These are phyloP conservation scores for Sindora glabra DNA, from an alignment of 306 rosid species.

Conservation along the genomic window DNA sequence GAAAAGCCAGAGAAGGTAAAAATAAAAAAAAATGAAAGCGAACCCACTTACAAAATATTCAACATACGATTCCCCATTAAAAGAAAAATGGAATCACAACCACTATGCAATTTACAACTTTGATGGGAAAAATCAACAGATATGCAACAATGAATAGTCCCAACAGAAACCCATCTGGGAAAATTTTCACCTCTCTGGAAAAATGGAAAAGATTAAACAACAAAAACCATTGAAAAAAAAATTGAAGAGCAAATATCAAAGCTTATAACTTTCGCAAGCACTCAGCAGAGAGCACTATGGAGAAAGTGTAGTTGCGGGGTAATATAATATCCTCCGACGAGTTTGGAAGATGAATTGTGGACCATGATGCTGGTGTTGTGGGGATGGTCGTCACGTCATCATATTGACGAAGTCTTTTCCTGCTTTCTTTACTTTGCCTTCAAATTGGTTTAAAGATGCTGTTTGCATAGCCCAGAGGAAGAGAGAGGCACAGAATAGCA, in stretches of 20 bases:
- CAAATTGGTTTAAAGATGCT: neutral
- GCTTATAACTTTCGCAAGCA: constrained; percentile 11
- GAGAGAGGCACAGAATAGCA: too few species aligned
- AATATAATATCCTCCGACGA: constrained; percentile 39
- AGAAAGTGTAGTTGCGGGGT: constrained; percentile 1
- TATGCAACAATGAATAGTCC: constrained; percentile 6
- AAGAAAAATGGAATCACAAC: neutral
- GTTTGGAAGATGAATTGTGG: constrained; percentile 53
- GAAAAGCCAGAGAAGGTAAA: neutral
- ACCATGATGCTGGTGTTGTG: constrained; percentile 34
- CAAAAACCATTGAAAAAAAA: neutral
- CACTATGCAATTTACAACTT: constrained; percentile 9
- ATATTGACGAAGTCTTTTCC: constrained; percentile 33
- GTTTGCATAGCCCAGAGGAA: neutral
- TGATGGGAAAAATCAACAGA: constrained; percentile 10
- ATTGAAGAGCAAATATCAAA: neutral
- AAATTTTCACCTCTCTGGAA: too few species aligned
- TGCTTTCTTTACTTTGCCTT: too few species aligned
- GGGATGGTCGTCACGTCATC: constrained; percentile 50
- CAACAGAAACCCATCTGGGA: constrained; percentile 19
- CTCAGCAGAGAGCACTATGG: neutral
- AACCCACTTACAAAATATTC: constrained; percentile 29
- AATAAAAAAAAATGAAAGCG: neutral
- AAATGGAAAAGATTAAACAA: neutral
- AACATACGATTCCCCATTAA: constrained; percentile 22